These are phyloP conservation scores for Cladochytrium replicatum DNA, from an alignment of 192 early-diverging fungal genomes.

Conservation along the genomic window DNA sequence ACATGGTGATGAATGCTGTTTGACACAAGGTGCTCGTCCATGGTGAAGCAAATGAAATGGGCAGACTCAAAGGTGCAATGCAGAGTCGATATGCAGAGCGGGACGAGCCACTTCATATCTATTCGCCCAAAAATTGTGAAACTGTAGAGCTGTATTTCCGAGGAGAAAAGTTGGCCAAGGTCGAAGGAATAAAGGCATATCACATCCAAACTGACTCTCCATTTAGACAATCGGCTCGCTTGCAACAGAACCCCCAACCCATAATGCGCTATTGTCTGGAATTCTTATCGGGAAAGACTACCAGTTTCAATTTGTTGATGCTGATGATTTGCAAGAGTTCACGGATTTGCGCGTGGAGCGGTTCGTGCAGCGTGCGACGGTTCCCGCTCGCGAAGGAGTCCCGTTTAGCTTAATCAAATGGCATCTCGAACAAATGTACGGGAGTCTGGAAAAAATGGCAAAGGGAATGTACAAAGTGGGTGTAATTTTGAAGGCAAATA, in stretches of 20 bases:
- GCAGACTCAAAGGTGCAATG: slow-evolving; percentile 73
- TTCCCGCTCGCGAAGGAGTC: slow-evolving; percentile 63
- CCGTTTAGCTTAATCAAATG: slow-evolving; percentile 69
- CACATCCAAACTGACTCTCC: not conserved
- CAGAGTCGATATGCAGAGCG: slow-evolving; percentile 69
- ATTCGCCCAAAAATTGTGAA: slow-evolving; percentile 83
- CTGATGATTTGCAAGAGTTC: slow-evolving; percentile 71
- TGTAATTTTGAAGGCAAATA: slow-evolving; percentile 7
- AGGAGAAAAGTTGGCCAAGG: slow-evolving; percentile 91
- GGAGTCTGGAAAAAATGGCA: slow-evolving; percentile 35
- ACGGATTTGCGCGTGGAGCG: slow-evolving; percentile 66
- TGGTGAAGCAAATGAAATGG: slow-evolving; percentile 92
- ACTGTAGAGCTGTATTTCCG: slow-evolving; percentile 83
- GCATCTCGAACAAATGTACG: slow-evolving; percentile 95
- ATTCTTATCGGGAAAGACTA: slow-evolving; percentile 85
- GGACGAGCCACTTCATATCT: slow-evolving; percentile 71
- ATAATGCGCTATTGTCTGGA: slow-evolving; percentile 56
- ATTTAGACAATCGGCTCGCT: slow-evolving; percentile 69
- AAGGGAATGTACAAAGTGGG: slow-evolving; percentile 15
- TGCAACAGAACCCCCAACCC: slow-evolving; percentile 62
- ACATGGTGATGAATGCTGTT: not conserved
- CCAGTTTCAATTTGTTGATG: slow-evolving; percentile 75
- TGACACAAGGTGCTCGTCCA: slow-evolving; percentile 69
- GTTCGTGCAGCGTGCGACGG: slow-evolving; percentile 64
- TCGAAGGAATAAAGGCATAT: slow-evolving; percentile 1